Percentiles rank a stretch among this genome's conserved stretches.
Conservation (phyloP, 805 yeast species). For the Barnettozyma vustinii region DNA sequence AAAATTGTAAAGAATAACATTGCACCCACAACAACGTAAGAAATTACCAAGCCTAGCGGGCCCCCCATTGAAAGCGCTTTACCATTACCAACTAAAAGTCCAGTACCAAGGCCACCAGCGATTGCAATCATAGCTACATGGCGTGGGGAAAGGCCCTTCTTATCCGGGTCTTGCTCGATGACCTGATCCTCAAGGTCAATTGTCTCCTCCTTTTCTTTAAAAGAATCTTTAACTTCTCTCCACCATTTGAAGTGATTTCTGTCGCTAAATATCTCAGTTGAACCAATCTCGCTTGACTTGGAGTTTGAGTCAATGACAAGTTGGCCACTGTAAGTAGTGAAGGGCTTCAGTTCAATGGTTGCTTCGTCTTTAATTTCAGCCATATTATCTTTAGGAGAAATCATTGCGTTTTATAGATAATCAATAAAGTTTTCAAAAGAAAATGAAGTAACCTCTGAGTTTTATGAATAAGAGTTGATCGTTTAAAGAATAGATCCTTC, state of each 20-base stretch:
- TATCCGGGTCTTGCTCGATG: not conserved
- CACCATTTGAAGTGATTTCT: not conserved
- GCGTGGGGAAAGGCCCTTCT: conserved; percentile 11
- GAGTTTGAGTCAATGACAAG: not conserved
- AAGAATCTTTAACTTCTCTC: conserved; percentile 24
- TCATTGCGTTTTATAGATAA: no score
- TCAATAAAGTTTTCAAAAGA: no score
- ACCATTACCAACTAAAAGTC: conserved; percentile 68
- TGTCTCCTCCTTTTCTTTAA: conserved; percentile 13
- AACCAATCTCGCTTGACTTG: not conserved
- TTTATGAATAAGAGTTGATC: not conserved
- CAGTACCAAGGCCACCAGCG: conserved; percentile 75
- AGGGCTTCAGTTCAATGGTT: not conserved
- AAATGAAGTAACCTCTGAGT: not conserved
- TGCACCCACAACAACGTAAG: conserved; percentile 55
- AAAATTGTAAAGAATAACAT: conserved; percentile 56
- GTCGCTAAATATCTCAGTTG: not conserved
- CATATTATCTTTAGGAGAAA: no score
- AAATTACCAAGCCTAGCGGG: conserved; percentile 56
- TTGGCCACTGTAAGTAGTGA: not conserved
- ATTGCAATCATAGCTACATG: conserved; percentile 51
- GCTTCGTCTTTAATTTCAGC: not conserved
- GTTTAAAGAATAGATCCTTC: not conserved
- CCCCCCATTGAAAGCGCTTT: conserved; percentile 54
- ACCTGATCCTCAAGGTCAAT: conserved; percentile 7